These are phyloP conservation scores for Phytophthora lateralis DNA, from an alignment of 352 stramenopile genomes.

Conservation along the genomic window DNA sequence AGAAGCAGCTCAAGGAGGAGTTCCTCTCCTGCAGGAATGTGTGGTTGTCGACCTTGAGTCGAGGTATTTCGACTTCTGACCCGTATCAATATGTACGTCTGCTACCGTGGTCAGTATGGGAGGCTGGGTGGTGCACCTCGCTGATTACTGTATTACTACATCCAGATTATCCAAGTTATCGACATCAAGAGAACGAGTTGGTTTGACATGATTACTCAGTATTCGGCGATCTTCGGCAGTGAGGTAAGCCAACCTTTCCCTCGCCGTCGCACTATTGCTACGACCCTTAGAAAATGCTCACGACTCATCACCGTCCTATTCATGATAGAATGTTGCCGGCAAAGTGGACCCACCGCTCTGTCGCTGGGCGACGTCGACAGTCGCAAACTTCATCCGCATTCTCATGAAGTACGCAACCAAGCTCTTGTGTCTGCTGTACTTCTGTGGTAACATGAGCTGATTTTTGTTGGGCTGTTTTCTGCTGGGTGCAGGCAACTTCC, in stretches of 20 bases:
- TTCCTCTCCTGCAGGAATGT: constrained; percentile 81
- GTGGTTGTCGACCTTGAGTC: constrained; percentile 73
- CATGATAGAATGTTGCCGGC: constrained; percentile 60
- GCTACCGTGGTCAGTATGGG: not conserved
- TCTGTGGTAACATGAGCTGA: not conserved
- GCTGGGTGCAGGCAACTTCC: constrained; percentile 66
- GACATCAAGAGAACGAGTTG: constrained; percentile 89
- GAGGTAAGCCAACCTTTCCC: constrained; percentile 37
- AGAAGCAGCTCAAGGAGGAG: constrained; percentile 84
- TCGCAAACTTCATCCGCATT: constrained; percentile 82
- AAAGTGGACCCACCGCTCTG: constrained; percentile 85
- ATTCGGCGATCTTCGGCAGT: constrained; percentile 90
- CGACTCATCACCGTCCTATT: not conserved
- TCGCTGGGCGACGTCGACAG: constrained; percentile 79
- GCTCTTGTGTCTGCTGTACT: not conserved
- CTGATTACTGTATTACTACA: constrained; percentile 1
- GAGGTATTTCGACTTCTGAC: constrained; percentile 57
- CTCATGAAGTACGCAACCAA: constrained; percentile 68
- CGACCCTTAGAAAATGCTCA: not conserved
- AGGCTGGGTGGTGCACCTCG: not conserved
- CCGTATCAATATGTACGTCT: constrained; percentile 84
- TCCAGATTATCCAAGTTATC: constrained; percentile 85
- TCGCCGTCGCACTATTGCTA: not conserved
- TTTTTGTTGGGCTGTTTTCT: not conserved
- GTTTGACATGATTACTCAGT: constrained; percentile 93